A percentile compares a stretch with the other conserved stretches of the same genome.
Conservation (phyloP, 345 rosid species). For the Eucalyptus pumila region DNA sequence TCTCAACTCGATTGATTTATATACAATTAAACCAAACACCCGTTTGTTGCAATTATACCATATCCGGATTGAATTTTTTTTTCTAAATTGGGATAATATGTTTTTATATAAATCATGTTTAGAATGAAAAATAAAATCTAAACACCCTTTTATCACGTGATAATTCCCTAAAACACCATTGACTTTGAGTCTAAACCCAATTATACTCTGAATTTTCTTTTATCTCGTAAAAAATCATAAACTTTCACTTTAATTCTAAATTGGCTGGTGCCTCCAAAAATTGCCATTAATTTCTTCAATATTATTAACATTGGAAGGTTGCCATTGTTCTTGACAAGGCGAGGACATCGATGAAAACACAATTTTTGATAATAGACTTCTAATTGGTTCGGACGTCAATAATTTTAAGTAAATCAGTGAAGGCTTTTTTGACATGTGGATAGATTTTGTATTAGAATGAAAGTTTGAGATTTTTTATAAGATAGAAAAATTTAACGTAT, state of each 20-base stretch:
- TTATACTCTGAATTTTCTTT: too few relatives aligned
- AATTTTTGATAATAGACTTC: too few relatives aligned
- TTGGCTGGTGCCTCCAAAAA: fast-evolving
- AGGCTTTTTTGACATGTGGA: too few relatives aligned
- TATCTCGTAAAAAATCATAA: fast-evolving
- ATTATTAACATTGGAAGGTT: background rate
- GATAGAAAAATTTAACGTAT: background rate
- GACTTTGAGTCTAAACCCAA: too few relatives aligned
- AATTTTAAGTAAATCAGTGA: background rate
- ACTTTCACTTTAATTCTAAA: too few relatives aligned
- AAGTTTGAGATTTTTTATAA: background rate
- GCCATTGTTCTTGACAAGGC: too few relatives aligned
- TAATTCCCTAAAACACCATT: background rate
- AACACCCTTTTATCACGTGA: background rate
- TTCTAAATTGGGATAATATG: background rate
- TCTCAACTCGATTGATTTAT: background rate
- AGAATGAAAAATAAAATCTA: background rate
- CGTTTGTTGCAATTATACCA: background rate
- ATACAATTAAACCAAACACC: background rate
- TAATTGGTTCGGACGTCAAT: fast-evolving
- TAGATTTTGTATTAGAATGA: too few relatives aligned
- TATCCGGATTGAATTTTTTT: background rate
- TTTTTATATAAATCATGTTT: background rate
- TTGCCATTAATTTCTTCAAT: too few relatives aligned
- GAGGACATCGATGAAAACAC: too few relatives aligned